Evolutionary conservation across 306 rosid species (phyloP).

Genomic region (Hippophae gyantsensis): DNA sequence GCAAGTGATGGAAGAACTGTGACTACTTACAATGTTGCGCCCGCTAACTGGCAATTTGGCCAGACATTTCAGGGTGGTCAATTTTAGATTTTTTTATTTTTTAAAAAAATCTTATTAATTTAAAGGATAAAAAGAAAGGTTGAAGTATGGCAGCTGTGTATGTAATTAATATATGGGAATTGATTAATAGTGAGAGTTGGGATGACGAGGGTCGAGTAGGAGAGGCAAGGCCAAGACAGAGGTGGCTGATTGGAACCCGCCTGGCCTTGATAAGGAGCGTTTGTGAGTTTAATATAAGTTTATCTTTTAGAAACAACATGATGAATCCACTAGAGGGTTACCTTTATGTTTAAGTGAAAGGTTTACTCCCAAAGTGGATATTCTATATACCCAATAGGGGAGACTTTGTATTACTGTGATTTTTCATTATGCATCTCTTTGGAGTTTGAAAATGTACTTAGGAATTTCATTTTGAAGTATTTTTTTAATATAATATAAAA

Average conservation of each 20-base stretch:
- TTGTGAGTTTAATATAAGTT: slow-evolving; percentile 5
- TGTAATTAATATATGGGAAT: slow-evolving; percentile 15
- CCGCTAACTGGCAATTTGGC: slow-evolving; percentile 79
- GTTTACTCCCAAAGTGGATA: background rate
- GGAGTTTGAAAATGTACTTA: too few species aligned
- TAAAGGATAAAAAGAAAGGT: too few species aligned
- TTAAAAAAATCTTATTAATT: too few species aligned
- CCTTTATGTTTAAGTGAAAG: slow-evolving; percentile 19
- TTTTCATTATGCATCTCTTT: too few species aligned
- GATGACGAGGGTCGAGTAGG: slow-evolving; percentile 25
- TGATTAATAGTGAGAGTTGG: slow-evolving; percentile 13
- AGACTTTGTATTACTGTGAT: too few species aligned
- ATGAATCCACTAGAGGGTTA: slow-evolving; percentile 4
- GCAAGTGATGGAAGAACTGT: slow-evolving; percentile 73
- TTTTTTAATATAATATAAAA: too few species aligned
- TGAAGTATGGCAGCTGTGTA: slow-evolving; percentile 11
- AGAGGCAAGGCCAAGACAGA: slow-evolving; percentile 50
- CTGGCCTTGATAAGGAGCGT: slow-evolving; percentile 27
- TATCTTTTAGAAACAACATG: background rate
- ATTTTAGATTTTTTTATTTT: slow-evolving; percentile 24
- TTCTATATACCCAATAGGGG: too few species aligned
- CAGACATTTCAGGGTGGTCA: slow-evolving; percentile 68
- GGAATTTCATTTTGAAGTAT: too few species aligned
- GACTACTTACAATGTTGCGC: slow-evolving; percentile 49
- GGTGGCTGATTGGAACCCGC: slow-evolving; percentile 95